Base-by-base conservation (phyloP, 1,284 basidiomycete species). In the Pascua sp. region DNA sequence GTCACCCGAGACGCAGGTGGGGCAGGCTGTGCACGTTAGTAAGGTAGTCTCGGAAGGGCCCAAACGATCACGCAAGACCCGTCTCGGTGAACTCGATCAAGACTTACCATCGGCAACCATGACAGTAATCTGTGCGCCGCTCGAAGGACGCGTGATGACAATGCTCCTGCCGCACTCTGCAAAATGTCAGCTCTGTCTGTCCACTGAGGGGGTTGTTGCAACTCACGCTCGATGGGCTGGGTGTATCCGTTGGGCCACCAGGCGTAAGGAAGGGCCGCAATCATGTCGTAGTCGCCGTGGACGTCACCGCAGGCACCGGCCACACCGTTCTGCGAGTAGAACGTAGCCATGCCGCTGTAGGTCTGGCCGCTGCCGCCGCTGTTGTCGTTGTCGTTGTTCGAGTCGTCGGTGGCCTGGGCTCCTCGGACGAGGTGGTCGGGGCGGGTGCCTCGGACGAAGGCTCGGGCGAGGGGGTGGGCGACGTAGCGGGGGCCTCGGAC, bases 241-340 rank as follows among this genome's bases (percentile, higher is more conserved):
- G 32, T 45, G 49, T 48, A 47, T 46, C 53, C 47, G 63, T 68
- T 55, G 36, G 45, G 49, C 67, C 69, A 68, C 60, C 59, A 68
- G 45, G 64, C 64, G 51, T 55, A 57, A 47, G 60, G 53, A 65
- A 72, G 70, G 51, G 90, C 91, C 67, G 84, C 85, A 69, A 93
- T 82, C 56, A 81, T 66, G 68, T 83, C 87, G 18, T n/a, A 65
- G 77, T 94, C 91, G 1, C 68, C 60, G 81, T 91, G 81, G 37
- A 81, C 37, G 4, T 13, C 3, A 5, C 50, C 50, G 73, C 90
- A 93, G 9, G 89, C 88, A 58, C 89, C 89, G 46, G 76, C 63
- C 51, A 66, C 68, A 44, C 86, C 86, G 49, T 81, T 77, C 79
- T 91, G 89, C 72, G 79, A 82, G 81, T 81, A 90, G 78, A 76